phyloP scores from a whole-genome alignment of 768 basidiomycete genomes.

The Phaeotremella skinneri region DNA sequence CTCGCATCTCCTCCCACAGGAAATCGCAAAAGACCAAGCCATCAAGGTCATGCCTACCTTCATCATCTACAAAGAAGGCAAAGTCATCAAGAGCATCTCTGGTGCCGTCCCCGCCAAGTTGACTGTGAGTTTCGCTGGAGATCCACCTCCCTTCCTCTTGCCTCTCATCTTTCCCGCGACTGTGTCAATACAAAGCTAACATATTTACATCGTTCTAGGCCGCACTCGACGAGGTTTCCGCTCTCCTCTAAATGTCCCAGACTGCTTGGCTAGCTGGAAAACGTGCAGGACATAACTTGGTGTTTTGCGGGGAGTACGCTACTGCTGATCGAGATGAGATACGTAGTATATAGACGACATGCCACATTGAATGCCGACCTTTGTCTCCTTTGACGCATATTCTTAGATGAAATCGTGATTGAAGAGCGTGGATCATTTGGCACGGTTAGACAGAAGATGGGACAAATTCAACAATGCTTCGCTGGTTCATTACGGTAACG shows the following conservation, averaged over 20 bases:
- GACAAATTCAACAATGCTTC: too few species aligned
- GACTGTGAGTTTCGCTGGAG: slow-evolving; percentile 30
- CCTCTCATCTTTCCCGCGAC: neutral
- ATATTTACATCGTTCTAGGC: neutral
- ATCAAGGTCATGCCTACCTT: slow-evolving; percentile 55
- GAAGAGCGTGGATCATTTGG: too few species aligned
- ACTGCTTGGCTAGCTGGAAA: too few species aligned
- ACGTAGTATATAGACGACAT: too few species aligned
- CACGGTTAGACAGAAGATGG: too few species aligned
- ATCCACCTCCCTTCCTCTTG: neutral
- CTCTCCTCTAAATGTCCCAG: neutral
- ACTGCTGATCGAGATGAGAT: too few species aligned
- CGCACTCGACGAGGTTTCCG: neutral
- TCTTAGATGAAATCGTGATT: too few species aligned
- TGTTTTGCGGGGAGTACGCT: too few species aligned
- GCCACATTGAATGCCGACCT: too few species aligned
- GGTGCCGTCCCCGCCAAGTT: slow-evolving; percentile 51
- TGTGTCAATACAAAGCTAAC: neutral
- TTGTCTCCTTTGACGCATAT: too few species aligned
- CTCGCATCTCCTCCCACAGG: slow-evolving; percentile 22
- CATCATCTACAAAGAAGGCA: slow-evolving; percentile 50
- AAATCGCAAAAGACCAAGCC: slow-evolving; percentile 45
- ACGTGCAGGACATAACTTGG: too few species aligned
- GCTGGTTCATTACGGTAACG: too few species aligned
- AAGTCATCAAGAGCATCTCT: slow-evolving; percentile 46